These are phyloP conservation scores for Leccinum proliferum DNA, from an alignment of 1,284 basidiomycete species.

Conservation along the genomic window DNA sequence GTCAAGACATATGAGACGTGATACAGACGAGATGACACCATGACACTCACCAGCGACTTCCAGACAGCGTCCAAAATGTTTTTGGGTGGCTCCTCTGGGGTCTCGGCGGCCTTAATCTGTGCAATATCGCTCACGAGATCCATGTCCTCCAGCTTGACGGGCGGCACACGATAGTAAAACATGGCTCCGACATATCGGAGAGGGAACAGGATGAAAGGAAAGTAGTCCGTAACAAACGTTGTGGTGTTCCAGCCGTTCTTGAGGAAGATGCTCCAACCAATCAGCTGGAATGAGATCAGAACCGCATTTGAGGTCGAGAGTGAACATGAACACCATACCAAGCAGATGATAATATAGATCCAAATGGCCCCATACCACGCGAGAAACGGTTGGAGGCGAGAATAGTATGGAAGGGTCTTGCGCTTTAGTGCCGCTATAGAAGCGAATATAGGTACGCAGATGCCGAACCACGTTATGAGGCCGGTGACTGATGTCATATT, in stretches of 20 bases:
- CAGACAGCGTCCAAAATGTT: slow-evolving; percentile 67
- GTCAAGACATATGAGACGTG: slow-evolving; percentile 1
- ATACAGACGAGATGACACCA: neutral
- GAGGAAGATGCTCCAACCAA: slow-evolving; percentile 74
- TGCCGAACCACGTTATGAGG: slow-evolving; percentile 81
- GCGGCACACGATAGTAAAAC: slow-evolving; percentile 43
- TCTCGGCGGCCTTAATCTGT: slow-evolving; percentile 67
- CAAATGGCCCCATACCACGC: slow-evolving; percentile 59
- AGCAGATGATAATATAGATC: slow-evolving; percentile 53
- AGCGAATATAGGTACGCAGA: slow-evolving; percentile 77
- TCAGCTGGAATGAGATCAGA: slow-evolving; percentile 45
- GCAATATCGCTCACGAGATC: slow-evolving; percentile 72
- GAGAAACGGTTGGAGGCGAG: slow-evolving; percentile 62
- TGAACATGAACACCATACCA: slow-evolving; percentile 46
- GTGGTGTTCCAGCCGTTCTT: slow-evolving; percentile 54
- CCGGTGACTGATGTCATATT: slow-evolving; percentile 67
- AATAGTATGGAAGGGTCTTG: slow-evolving; percentile 63
- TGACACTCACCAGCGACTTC: slow-evolving; percentile 59
- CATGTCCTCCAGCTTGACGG: slow-evolving; percentile 59
- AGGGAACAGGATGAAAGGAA: slow-evolving; percentile 75
- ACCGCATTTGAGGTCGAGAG: neutral
- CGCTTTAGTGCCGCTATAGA: slow-evolving; percentile 68
- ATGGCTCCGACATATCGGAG: slow-evolving; percentile 62
- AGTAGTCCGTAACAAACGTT: slow-evolving; percentile 72
- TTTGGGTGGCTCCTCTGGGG: slow-evolving; percentile 67